Evolutionary conservation across 345 rosid genomes (phyloP).

Genomic region (Ceriops decandra): DNA sequence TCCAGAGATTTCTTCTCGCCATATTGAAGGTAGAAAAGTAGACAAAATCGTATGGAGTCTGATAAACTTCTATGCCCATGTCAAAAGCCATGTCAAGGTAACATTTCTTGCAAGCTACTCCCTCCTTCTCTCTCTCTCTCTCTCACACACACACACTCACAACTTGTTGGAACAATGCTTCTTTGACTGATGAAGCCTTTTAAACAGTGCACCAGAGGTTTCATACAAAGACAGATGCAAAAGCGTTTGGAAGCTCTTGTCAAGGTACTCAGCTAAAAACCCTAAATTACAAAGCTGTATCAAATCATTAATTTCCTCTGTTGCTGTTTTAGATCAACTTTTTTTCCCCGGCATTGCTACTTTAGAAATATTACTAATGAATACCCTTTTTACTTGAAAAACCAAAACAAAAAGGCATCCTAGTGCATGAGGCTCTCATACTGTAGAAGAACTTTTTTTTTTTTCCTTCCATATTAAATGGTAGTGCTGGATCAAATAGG

Average conservation of each 20-base stretch:
- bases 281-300: conserved; percentile 11
- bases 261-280: conserved; percentile 46
- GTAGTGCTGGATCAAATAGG: not conserved
- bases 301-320: not conserved
- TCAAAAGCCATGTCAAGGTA: conserved; percentile 85
- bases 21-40: conserved; percentile 60
- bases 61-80: conserved; percentile 70
- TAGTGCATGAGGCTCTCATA: not conserved
- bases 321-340: not conserved
- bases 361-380: not conserved
- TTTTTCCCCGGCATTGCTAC: not conserved
- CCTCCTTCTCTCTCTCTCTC: not conserved
- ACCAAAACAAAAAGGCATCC: too few relatives aligned
- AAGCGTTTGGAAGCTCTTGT: conserved; percentile 64
- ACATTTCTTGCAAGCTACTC: not conserved
- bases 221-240: conserved; percentile 80
- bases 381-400: not conserved
- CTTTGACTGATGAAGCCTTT: conserved; percentile 19
- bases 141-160: too few relatives aligned
- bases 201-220: conserved; percentile 73
- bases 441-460: not conserved
- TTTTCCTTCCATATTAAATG: conserved; percentile 8
- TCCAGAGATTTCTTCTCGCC: conserved; percentile 61
- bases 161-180: not conserved
- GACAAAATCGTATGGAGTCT: conserved; percentile 82